Evolutionary conservation across 2,329 filamentous ascomycete species (phyloP).

Genomic region (Helicocarpus griseus): DNA sequence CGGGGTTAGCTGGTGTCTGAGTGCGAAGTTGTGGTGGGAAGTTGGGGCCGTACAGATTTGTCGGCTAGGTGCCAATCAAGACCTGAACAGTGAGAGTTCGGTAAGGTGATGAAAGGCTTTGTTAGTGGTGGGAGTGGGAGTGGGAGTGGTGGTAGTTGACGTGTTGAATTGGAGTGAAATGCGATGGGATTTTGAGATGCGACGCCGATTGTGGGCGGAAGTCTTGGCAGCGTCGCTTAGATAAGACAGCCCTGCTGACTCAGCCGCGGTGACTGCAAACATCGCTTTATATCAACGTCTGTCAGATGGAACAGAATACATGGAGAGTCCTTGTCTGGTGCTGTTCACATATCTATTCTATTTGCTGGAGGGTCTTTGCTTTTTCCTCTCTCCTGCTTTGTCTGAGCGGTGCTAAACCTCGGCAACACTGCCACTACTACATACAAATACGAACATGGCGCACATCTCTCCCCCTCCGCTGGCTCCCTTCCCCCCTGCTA

Average conservation of each 20-base stretch:
- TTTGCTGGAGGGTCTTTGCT: not conserved
- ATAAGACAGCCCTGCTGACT: conserved; percentile 18
- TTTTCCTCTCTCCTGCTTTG: too few relatives aligned
- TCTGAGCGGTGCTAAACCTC: not conserved
- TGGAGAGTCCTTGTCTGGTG: too few relatives aligned
- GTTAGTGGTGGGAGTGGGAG: conserved; percentile 10
- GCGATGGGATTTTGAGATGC: not conserved
- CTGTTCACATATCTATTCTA: not conserved
- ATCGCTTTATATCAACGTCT: not conserved
- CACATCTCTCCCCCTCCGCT: conserved; percentile 51
- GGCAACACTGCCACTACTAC: too few relatives aligned
- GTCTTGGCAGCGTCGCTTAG: conserved; percentile 22
- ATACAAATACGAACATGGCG: not conserved
- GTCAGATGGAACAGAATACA: too few relatives aligned
- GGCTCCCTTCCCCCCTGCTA: conserved; percentile 63
- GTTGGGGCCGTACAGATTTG: not conserved
- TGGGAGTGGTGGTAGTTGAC: not conserved
- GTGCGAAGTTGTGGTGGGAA: not conserved
- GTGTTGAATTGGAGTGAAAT: not conserved
- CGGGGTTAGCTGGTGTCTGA: conserved; percentile 16
- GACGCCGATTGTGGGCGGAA: conserved; percentile 8
- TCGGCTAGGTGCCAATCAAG: conserved; percentile 52
- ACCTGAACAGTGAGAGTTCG: conserved; percentile 67
- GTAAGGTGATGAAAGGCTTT: conserved; percentile 67
- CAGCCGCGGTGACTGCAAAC: not conserved